Base-by-base conservation (phyloP, 148 eudicot genomes). In the Silene conica region DNA sequence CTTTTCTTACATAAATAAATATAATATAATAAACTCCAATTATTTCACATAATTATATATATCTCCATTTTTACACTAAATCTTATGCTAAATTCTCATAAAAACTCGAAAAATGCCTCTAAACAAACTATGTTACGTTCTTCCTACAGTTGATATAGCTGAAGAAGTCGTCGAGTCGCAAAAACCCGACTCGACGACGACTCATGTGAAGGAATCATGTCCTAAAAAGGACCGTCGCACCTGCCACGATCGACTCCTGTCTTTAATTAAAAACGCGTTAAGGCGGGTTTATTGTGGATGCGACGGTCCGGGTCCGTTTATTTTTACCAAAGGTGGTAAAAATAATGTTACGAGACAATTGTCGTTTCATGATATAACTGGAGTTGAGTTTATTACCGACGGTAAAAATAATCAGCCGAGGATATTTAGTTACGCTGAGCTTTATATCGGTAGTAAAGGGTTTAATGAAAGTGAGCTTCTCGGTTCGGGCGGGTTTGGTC, bases 401-500 rank as follows among this genome's bases (percentile, higher is more conserved):
- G 77, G 74, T 28, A 74, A 73, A 21, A 75, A 48, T 10, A 75
- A 48, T 10, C 73, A 76, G 38, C 96, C 99, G 0, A 87, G 90
- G 78, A 86, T 89, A 3, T 95, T 90, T 76, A 87, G 92, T 77
- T 95, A 88, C 22, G 81, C 99, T 0, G 99, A 95, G 89, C 92
- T 95, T 3, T 95, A 88, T 48, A 84, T 95, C 15, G 99, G 96
- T 69, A 87, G 92, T 1, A 84, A 84, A 9, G 97, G 97, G 22
- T 92, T 95, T 68, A 84, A 85, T 57, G 74, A 80, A 23, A 79
- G 78, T 9, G 86, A 86, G 63, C 45, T 92, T 4, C 87, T 95
- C 1, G 99, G 99, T 6, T 92, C 94, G 65, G 99, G 99, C 12
- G 99, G 97, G 4, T 95, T 95, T 38, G 99, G 99, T 1, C 82